phyloP scores from a whole-genome alignment of 768 basidiomycete species.

The Hygrophoropsis aurantiaca region DNA sequence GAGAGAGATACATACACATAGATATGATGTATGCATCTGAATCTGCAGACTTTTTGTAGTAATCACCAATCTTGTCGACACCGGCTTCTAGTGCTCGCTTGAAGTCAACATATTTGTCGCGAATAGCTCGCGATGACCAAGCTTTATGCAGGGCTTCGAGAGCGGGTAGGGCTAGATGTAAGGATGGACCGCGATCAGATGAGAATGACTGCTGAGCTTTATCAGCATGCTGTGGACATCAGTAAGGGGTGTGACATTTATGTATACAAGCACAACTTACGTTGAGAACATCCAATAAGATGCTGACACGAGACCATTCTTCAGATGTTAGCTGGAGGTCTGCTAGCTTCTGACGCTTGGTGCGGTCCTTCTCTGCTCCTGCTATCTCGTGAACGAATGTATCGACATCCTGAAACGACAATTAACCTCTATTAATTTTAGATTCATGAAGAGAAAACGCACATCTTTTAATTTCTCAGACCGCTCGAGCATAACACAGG shows the following conservation, averaged over 20 bases:
- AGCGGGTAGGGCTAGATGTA: conserved; percentile 32
- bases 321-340: conserved; percentile 15
- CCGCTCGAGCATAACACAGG: conserved; percentile 27
- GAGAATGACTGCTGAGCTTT: conserved; percentile 34
- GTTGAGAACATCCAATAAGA: conserved; percentile 17
- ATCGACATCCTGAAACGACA: conserved; percentile 19
- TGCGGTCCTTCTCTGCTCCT: conserved; percentile 19
- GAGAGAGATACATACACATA: conserved; percentile 30
- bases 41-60: conserved; percentile 28
- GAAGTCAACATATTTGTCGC: conserved; percentile 19
- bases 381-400: conserved; percentile 23
- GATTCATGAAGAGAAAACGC: conserved; percentile 4
- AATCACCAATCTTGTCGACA: conserved; percentile 25
- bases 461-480: conserved; percentile 6
- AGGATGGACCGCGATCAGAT: conserved; percentile 23
- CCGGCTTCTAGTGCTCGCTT: conserved; percentile 21
- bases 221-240: conserved; percentile 26
- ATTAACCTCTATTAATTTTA: too few species aligned
- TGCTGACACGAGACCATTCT: conserved; percentile 25
- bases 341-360: conserved; percentile 22
- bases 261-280: conserved; percentile 20
- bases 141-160: conserved; percentile 29
- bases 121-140: conserved; percentile 17
- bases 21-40: conserved; percentile 32
- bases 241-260: too few species aligned